Evolutionary conservation across 495 filamentous ascomycete genomes (phyloP).

Genomic region (Umbilicaria muhlenbergii): DNA sequence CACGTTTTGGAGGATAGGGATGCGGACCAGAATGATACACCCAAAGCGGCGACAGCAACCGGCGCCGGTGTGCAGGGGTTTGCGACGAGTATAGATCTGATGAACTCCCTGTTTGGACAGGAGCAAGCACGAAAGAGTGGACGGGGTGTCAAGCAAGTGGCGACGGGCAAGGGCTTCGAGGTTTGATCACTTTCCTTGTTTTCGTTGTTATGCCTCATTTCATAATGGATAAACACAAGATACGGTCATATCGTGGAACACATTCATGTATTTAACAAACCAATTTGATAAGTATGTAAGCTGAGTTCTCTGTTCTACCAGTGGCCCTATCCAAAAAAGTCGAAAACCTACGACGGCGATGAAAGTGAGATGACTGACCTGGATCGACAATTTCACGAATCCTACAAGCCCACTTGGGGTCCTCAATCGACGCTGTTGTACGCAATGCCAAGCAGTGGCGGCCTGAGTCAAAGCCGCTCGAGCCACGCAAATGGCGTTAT

Average conservation of each 20-base stretch:
- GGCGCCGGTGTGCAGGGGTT: conserved; percentile 41
- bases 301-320: conserved; percentile 37
- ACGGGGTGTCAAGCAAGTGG: conserved; percentile 24
- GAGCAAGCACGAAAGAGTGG: conserved; percentile 27
- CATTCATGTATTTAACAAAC: conserved; percentile 34
- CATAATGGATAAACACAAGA: not conserved
- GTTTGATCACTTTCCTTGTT: conserved; percentile 42
- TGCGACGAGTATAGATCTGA: conserved; percentile 70
- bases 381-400: conserved; percentile 45
- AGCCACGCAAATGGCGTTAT: conserved; percentile 16
- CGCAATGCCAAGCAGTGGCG: conserved; percentile 4
- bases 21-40: conserved; percentile 19
- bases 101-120: conserved; percentile 73
- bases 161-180: conserved; percentile 49
- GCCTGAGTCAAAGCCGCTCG: conserved; percentile 1
- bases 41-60: conserved; percentile 14
- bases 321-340: conserved; percentile 74
- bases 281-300: conserved; percentile 28
- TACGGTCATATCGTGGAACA: not conserved
- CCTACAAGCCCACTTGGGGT: conserved; percentile 67
- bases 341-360: conserved; percentile 45
- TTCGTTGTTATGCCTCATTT: conserved; percentile 16
- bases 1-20: conserved; percentile 32
- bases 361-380: conserved; percentile 37
- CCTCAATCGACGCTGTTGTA: conserved; percentile 17